phyloP scores from a whole-genome alignment of 2,329 filamentous ascomycete genomes.

The Colletotrichum graminicola region DNA sequence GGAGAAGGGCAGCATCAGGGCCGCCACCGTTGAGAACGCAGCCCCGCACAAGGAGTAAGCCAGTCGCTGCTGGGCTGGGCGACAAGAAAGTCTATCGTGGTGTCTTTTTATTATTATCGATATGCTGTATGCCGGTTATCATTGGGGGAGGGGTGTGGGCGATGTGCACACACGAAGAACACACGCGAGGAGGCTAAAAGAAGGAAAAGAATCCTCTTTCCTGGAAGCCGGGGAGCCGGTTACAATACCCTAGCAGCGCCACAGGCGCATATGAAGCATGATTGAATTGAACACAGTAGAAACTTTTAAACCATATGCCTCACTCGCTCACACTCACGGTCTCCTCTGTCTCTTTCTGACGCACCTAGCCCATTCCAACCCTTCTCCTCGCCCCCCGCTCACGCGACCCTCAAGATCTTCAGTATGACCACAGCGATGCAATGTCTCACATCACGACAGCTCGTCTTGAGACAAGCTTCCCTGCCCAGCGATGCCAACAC shows the following conservation, averaged over 20 bases:
- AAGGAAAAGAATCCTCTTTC: not conserved
- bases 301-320: not conserved
- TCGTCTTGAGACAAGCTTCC: constrained; percentile 26
- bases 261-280: not conserved
- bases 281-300: constrained; percentile 17
- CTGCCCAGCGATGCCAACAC: constrained; percentile 11
- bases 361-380: no score
- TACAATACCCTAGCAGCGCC: constrained; percentile 14
- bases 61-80: constrained; percentile 12
- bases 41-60: constrained; percentile 24
- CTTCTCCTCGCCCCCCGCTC: not conserved
- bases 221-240: not conserved
- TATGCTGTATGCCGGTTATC: not conserved
- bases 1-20: constrained; percentile 47
- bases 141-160: not conserved
- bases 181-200: not conserved
- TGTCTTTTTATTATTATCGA: not conserved
- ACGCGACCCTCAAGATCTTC: not conserved
- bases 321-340: not conserved
- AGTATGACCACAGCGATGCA: not conserved
- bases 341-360: not conserved
- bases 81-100: not conserved
- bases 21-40: constrained; percentile 29
- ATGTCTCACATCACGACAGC: constrained; percentile 1
- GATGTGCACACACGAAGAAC: not conserved